Evolutionary conservation across 495 filamentous ascomycete genomes (phyloP).

Genomic region (Penicillium soppii): DNA sequence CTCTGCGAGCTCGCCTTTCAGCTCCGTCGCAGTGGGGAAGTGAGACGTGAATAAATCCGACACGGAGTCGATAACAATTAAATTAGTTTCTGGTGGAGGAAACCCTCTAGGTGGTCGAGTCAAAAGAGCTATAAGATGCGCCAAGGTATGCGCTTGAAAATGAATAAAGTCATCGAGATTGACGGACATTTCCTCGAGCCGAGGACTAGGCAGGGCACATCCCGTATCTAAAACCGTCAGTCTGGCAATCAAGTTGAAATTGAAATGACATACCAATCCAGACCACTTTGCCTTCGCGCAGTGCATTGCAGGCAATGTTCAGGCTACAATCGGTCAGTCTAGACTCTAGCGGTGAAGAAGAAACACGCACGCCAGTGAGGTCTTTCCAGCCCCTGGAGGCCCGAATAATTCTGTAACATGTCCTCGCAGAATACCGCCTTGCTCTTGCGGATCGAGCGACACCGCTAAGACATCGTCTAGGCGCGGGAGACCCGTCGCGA

Average conservation of each 20-base stretch:
- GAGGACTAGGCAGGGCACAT: conserved; percentile 38
- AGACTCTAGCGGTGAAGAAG: background rate
- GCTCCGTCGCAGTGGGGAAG: conserved; percentile 56
- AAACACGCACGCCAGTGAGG: conserved; percentile 66
- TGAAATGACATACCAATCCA: conserved; percentile 75
- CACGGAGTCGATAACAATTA: conserved; percentile 76
- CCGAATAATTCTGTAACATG: conserved; percentile 89
- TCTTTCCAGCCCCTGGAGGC: conserved; percentile 86
- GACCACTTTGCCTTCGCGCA: conserved; percentile 62
- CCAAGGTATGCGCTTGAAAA: conserved; percentile 53
- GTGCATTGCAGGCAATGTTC: conserved; percentile 63
- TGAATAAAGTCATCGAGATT: conserved; percentile 39
- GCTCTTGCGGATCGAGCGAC: conserved; percentile 3
- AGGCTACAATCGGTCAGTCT: conserved; percentile 47
- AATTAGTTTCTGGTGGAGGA: conserved; percentile 55
- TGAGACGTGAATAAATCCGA: conserved; percentile 72
- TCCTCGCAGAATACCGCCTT: conserved; percentile 61
- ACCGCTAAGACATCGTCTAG: conserved; percentile 57
- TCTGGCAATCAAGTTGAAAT: background rate
- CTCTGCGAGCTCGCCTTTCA: conserved; percentile 32
- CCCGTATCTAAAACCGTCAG: conserved; percentile 45
- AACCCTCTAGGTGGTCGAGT: conserved; percentile 58
- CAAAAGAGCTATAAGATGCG: conserved; percentile 76
- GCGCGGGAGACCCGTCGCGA: conserved; percentile 64
- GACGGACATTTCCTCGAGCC: conserved; percentile 38